These are phyloP conservation scores for Penicillium crustosum DNA, from an alignment of 2,329 filamentous ascomycete genomes.

Conservation along the genomic window DNA sequence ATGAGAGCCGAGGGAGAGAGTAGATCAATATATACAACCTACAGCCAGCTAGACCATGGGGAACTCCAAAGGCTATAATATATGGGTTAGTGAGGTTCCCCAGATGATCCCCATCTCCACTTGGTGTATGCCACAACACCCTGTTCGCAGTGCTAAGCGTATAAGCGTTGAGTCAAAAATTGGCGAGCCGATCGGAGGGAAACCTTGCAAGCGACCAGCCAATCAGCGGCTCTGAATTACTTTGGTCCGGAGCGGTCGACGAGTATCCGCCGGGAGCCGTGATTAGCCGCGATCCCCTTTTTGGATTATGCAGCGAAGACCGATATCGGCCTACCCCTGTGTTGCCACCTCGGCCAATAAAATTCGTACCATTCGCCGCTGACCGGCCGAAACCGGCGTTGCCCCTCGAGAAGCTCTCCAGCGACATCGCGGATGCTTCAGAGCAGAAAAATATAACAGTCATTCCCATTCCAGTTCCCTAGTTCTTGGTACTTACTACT, in stretches of 20 bases:
- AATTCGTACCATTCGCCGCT: conserved; percentile 28
- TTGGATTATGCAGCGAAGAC: not conserved
- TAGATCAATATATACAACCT: not conserved
- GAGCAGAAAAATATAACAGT: conserved; percentile 29
- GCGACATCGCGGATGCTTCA: conserved; percentile 36
- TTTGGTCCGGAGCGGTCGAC: conserved; percentile 12
- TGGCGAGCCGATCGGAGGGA: conserved; percentile 16
- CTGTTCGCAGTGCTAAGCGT: not conserved
- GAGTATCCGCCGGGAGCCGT: conserved; percentile 13
- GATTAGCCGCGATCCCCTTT: conserved; percentile 20
- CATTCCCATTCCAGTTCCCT: conserved; percentile 13
- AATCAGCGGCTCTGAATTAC: conserved; percentile 19
- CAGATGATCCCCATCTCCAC: not conserved
- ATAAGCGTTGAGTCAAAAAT: conserved; percentile 6
- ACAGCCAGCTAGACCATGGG: not conserved
- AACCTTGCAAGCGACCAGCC: not conserved
- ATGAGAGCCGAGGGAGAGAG: not conserved
- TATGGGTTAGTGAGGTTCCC: not conserved
- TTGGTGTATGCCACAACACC: not conserved
- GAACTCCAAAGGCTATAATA: not conserved
- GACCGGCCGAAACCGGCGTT: conserved; percentile 39
- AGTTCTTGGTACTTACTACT: conserved; percentile 4
- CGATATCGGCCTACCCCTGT: conserved; percentile 19
- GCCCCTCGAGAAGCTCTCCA: conserved; percentile 33
- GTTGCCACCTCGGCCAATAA: conserved; percentile 30